phyloP scores from a whole-genome alignment of 1,139 yeast species.

The Nakaseomyces bracarensis region DNA sequence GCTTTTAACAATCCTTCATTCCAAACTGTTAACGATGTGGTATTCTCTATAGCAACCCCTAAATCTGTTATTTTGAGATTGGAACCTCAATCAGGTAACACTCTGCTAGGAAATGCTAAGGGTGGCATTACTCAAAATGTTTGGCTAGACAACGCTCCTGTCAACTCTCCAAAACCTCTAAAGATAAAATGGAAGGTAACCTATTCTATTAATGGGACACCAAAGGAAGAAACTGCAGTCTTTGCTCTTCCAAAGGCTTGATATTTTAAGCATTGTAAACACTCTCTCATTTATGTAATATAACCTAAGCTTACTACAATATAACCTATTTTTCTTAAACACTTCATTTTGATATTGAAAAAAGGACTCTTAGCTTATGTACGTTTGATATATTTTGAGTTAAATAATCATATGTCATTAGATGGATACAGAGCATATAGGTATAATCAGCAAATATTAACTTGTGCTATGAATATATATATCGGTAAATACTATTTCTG shows the following conservation, averaged over 20 bases:
- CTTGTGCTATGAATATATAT: no score
- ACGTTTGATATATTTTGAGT: no score
- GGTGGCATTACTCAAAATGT: conserved; percentile 41
- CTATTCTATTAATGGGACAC: conserved; percentile 43
- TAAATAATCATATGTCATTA: no score
- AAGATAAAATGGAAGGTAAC: conserved; percentile 79
- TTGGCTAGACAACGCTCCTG: conserved; percentile 43
- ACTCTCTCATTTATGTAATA: no score
- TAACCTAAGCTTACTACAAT: no score
- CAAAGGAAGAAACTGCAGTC: conserved; percentile 52
- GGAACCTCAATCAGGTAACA: conserved; percentile 59
- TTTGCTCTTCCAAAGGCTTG: conserved; percentile 33
- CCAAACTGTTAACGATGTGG: conserved; percentile 45
- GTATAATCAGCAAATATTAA: no score
- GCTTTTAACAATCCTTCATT: conserved; percentile 39
- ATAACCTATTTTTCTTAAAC: no score
- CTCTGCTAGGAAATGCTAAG: conserved; percentile 42
- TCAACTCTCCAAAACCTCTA: conserved; percentile 35
- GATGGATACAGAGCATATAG: no score
- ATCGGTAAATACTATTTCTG: conserved; percentile 18
- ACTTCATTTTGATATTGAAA: no score
- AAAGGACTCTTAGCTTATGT: no score
- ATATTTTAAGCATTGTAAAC: conserved; percentile 9
- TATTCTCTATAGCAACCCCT: conserved; percentile 77
- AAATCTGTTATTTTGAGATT: conserved; percentile 57